Evolutionary conservation across 192 early-diverging fungal species (phyloP).

Genomic region (Coemansia sp.): DNA sequence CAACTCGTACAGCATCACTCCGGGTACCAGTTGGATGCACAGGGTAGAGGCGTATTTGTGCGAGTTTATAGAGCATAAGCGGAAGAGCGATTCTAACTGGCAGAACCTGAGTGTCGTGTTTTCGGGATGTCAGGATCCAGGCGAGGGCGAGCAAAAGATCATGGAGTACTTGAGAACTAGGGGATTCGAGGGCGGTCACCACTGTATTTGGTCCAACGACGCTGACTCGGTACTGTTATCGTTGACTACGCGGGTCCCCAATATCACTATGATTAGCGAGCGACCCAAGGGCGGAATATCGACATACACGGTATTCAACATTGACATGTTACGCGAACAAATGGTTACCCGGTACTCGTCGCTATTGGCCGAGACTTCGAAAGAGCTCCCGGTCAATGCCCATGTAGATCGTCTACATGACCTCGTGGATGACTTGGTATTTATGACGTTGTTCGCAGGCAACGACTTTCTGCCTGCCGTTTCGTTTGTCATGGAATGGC

Average conservation of each 20-base stretch:
- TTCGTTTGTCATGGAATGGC: constrained; percentile 56
- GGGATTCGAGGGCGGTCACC: constrained; percentile 50
- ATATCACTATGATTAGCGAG: constrained; percentile 88
- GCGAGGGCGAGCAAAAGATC: constrained; percentile 99
- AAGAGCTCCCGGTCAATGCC: constrained; percentile 28
- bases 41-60: constrained; percentile 74
- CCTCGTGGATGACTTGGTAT: constrained; percentile 92
- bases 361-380: constrained; percentile 40
- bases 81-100: constrained; percentile 80
- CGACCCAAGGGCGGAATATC: constrained; percentile 65
- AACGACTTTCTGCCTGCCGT: constrained; percentile 89
- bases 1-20: constrained; percentile 93
- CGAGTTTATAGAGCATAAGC: constrained; percentile 82
- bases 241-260: constrained; percentile 86
- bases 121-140: constrained; percentile 89
- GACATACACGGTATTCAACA: constrained; percentile 13
- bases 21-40: constrained; percentile 92
- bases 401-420: constrained; percentile 41
- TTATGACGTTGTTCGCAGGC: constrained; percentile 91
- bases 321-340: constrained; percentile 38
- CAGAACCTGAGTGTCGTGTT: constrained; percentile 80
- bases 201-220: constrained; percentile 94
- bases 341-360: constrained; percentile 74
- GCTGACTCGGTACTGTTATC: constrained; percentile 97
- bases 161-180: constrained; percentile 89